Conservation (phyloP, 2,329 filamentous ascomycete species). For the Aurifilum marmelostoma region DNA sequence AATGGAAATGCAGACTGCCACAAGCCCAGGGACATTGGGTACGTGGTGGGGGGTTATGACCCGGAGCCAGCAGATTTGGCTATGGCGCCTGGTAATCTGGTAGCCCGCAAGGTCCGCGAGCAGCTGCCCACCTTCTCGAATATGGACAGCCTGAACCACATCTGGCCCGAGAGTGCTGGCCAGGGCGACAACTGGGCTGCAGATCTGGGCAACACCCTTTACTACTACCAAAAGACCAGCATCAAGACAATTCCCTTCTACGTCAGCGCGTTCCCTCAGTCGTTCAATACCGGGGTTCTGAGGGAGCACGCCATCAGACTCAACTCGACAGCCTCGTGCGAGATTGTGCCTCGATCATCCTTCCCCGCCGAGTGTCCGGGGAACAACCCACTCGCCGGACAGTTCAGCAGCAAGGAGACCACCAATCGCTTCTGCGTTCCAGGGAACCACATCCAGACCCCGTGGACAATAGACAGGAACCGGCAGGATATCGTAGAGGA, state of each 20-base stretch:
- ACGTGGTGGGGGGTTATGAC: slow-evolving; percentile 16
- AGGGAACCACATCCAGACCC: slow-evolving; percentile 6
- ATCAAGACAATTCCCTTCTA: slow-evolving; percentile 14
- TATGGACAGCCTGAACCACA: slow-evolving; percentile 16
- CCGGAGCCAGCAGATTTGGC: slow-evolving; percentile 17
- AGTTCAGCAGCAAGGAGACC: slow-evolving; percentile 13
- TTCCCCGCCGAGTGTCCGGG: slow-evolving; percentile 12
- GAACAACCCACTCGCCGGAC: not conserved
- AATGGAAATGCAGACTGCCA: slow-evolving; percentile 8
- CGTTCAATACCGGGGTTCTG: slow-evolving; percentile 14
- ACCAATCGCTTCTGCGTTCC: slow-evolving; percentile 16
- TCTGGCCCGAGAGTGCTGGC: slow-evolving; percentile 4
- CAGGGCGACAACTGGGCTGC: slow-evolving; percentile 14
- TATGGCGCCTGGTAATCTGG: slow-evolving; percentile 17
- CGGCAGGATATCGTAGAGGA: slow-evolving; percentile 16
- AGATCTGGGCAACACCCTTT: slow-evolving; percentile 14
- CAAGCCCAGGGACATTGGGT: slow-evolving; percentile 8
- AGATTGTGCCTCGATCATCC: slow-evolving; percentile 8
- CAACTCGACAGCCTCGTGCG: slow-evolving; percentile 13
- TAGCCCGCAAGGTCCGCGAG: slow-evolving; percentile 13
- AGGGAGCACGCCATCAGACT: slow-evolving; percentile 18
- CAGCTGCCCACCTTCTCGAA: slow-evolving; percentile 5
- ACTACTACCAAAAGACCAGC: slow-evolving; percentile 20
- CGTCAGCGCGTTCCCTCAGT: slow-evolving; percentile 13
- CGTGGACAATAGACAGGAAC: slow-evolving; percentile 11